These are phyloP conservation scores for Mrakia frigida DNA, from an alignment of 768 basidiomycete genomes.

Conservation along the genomic window DNA sequence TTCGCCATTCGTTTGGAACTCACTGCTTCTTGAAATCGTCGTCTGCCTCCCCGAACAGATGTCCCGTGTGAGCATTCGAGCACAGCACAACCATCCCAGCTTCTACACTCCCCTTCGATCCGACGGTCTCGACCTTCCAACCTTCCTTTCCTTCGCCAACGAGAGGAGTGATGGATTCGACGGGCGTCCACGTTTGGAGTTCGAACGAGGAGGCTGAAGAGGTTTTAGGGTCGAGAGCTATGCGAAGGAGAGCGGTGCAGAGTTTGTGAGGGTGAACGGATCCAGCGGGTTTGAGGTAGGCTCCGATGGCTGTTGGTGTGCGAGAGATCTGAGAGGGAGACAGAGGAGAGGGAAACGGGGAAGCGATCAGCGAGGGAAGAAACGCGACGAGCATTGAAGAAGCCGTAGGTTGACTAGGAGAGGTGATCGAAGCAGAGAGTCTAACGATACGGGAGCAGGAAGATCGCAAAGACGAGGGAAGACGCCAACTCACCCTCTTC, in stretches of 20 bases:
- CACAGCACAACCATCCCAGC: constrained; percentile 18
- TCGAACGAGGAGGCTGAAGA: constrained; percentile 12
- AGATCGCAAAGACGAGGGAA: not conserved
- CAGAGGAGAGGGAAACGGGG: not conserved
- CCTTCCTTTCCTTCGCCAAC: constrained; percentile 4
- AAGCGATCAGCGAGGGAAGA: too few species aligned
- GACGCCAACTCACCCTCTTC: constrained; percentile 7
- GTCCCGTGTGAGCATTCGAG: constrained; percentile 29
- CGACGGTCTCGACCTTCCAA: constrained; percentile 18
- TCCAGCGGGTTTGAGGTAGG: constrained; percentile 11
- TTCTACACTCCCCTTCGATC: not conserved
- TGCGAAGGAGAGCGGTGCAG: constrained; percentile 17
- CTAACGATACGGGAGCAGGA: too few species aligned
- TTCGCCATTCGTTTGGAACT: not conserved
- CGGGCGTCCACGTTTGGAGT: constrained; percentile 25
- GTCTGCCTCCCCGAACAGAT: constrained; percentile 18
- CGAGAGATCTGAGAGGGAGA: constrained; percentile 21
- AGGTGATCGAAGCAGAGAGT: too few species aligned
- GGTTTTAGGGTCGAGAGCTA: not conserved
- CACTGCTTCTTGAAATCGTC: constrained; percentile 3
- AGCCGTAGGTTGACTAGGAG: too few species aligned
- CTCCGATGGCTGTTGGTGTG: constrained; percentile 22
- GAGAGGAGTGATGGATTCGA: constrained; percentile 5
- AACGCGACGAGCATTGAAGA: too few species aligned
- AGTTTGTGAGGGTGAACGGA: constrained; percentile 34